Conservation (phyloP, 768 basidiomycete species). For the Boletus vinaceobasis region DNA sequence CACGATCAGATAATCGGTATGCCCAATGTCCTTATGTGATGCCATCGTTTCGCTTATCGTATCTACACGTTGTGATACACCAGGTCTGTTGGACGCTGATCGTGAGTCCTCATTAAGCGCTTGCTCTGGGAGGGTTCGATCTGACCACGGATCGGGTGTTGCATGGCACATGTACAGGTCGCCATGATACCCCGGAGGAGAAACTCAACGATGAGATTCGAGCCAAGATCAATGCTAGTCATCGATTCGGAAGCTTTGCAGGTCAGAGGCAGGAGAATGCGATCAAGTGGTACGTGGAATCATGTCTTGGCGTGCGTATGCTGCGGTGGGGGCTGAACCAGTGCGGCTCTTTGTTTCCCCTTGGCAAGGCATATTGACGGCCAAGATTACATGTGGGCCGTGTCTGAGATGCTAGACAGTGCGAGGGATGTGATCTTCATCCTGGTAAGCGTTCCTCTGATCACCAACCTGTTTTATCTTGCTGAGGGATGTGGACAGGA, state of each 20-base stretch:
- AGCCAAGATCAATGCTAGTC: slow-evolving; percentile 67
- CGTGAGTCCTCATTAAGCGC: slow-evolving; percentile 22
- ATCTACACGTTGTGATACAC: not conserved
- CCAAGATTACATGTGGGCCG: slow-evolving; percentile 94
- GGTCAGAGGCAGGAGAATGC: slow-evolving; percentile 61
- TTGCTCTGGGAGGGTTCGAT: not conserved
- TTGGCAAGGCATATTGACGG: slow-evolving; percentile 79
- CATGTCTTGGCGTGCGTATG: not conserved
- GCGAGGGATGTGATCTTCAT: slow-evolving; percentile 88
- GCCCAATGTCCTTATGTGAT: not conserved
- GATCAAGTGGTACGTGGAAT: slow-evolving; percentile 69
- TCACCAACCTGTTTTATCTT: not conserved
- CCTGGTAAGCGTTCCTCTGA: slow-evolving; percentile 42
- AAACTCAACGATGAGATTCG: slow-evolving; percentile 67
- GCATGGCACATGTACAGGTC: slow-evolving; percentile 30
- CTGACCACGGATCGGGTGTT: not conserved
- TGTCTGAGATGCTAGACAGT: slow-evolving; percentile 83
- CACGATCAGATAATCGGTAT: slow-evolving; percentile 35
- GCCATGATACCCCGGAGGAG: slow-evolving; percentile 78
- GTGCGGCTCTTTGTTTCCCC: not conserved
- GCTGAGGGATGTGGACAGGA: slow-evolving; percentile 42
- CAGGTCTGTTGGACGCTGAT: slow-evolving; percentile 34
- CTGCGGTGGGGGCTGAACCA: not conserved
- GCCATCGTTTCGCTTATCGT: not conserved
- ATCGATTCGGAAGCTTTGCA: slow-evolving; percentile 88